Evolutionary conservation across 768 basidiomycete species (phyloP), one percentile per base, ranked within the genome.

Genomic region (Lactifluus hygrophoroides): DNA sequence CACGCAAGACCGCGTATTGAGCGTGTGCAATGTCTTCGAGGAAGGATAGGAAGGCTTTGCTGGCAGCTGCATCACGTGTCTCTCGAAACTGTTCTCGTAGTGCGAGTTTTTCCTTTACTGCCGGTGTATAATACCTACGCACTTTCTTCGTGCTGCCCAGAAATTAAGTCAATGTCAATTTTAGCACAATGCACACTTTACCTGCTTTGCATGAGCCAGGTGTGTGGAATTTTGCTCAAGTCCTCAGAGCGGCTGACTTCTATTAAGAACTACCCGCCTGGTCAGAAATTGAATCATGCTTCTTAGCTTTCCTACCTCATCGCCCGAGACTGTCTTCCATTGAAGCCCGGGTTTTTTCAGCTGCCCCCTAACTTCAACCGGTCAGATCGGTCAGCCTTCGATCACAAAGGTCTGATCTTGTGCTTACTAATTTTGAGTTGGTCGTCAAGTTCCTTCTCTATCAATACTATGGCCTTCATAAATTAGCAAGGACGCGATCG

Each of bases 31-130:
- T 89, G 56, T 91, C 85, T 32, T 72, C 67, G 43, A 93, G 77
- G 66, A 94, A 94, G 8, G 75, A 68, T 17, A 74, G 74, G 66
- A 83, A 92, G 0, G 90, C 88, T 27, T 74, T 75, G 54, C 80
- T 75, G 2, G 88, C 80, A 65, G 82, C 89, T 1, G 77, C 80
- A 63, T 85, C 69, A 5, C 91, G 80, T 13, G 75, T 80, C 70
- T 96, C 93, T 62, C 80, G 79, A 61, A 81, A 84, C 67, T 85
- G 88, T 42, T 87, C 82, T 40, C 84, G 80, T 66, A 93, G 85
- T 58, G 85, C 77, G 1, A 90, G 69, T 65, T 86, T 81, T 35
- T 65, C 67, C 57, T 74, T 77, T 30, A 86, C 79, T 21, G 76
- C 75, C 1, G 92, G 89, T 0, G 93, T 83, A 46, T 86, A 86